Evolutionary conservation across 257 asterid species (phyloP).

Genomic region (Thymus quinquecostatus): DNA sequence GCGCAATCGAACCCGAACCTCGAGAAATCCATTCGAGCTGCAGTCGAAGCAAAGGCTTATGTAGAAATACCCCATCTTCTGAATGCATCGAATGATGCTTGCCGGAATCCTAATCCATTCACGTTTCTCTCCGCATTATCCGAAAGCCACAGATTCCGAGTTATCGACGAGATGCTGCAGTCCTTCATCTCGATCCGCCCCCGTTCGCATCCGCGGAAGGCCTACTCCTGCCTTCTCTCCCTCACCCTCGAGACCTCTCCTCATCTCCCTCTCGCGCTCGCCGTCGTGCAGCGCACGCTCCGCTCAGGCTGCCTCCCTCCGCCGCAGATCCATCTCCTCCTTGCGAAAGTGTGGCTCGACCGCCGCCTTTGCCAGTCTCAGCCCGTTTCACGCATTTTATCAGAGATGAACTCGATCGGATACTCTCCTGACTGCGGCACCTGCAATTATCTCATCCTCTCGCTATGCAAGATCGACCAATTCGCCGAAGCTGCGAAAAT

Average conservation of each 20-base stretch:
- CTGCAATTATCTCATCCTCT: conserved; percentile 71
- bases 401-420: conserved; percentile 68
- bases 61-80: conserved; percentile 61
- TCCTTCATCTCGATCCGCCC: conserved; percentile 66
- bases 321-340: conserved; percentile 63
- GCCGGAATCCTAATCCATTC: conserved; percentile 63
- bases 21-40: conserved; percentile 54
- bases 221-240: conserved; percentile 69
- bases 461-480: conserved; percentile 70
- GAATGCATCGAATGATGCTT: conserved; percentile 32
- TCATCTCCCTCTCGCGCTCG: conserved; percentile 75
- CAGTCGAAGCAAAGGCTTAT: conserved; percentile 59
- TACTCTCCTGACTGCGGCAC: conserved; percentile 71
- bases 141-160: conserved; percentile 33
- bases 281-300: conserved; percentile 66
- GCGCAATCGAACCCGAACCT: conserved; percentile 39
- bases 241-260: conserved; percentile 51
- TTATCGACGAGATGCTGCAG: conserved; percentile 63
- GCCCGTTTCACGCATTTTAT: conserved; percentile 45
- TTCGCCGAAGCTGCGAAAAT: conserved; percentile 57
- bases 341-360: conserved; percentile 46
- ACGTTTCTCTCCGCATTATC: conserved; percentile 55
- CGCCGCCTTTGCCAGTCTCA: conserved; percentile 31
- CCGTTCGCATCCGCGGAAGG: conserved; percentile 48
- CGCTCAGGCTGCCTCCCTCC: conserved; percentile 78